Base-by-base conservation (phyloP, 768 basidiomycete genomes). In the Hygrocybe punicea region DNA sequence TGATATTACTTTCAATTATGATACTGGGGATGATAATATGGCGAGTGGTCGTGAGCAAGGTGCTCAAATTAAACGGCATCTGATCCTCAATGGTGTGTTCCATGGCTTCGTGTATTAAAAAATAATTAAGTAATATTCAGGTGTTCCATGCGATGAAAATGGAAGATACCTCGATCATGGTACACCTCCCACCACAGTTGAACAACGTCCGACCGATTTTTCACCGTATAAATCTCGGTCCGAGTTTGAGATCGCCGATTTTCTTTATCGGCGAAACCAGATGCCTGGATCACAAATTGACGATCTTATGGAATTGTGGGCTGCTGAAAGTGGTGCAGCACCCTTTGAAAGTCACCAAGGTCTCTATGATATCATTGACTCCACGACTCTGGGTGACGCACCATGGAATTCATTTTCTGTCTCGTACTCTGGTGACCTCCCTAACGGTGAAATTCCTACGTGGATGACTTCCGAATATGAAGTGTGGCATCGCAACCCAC, bases 401-500 rank as follows among this genome's bases (percentile, higher is more conserved):
- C 29, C 29, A 29, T 29, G 29, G 29, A 29, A 52, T 21, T 29
- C 29, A 37, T 52, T 49, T 33, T 24, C 21, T 25, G 23, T 49
- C 48, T 11, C 7, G 9, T 49, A 49, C n/a, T n/a, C 21, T 17
- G 48, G 48, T 23, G 21, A 24, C n/a, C 19, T 49, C 8, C 48
- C 48, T 24, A 21, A 42, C 11, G 48, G 5, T 24, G 48, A 49
- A 25, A n/a, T 29, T 6, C 55, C 55, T 10, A 11, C 67, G 11
- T 79, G 76, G 78, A 75, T 67, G 59, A 46, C 39, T 8, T 53
- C 56, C 2, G 39, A 53, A 7, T 71, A 69, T 58, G 62, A 69
- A 29, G 65, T 75, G 5, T 76, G 70, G 64, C 73, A 62, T 52
- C 64, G 73, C 0, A 60, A 77, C 55, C 67, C 73, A 1, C 60